Evolutionary conservation across 768 basidiomycete species (phyloP).

Genomic region (Boletus fagicola): DNA sequence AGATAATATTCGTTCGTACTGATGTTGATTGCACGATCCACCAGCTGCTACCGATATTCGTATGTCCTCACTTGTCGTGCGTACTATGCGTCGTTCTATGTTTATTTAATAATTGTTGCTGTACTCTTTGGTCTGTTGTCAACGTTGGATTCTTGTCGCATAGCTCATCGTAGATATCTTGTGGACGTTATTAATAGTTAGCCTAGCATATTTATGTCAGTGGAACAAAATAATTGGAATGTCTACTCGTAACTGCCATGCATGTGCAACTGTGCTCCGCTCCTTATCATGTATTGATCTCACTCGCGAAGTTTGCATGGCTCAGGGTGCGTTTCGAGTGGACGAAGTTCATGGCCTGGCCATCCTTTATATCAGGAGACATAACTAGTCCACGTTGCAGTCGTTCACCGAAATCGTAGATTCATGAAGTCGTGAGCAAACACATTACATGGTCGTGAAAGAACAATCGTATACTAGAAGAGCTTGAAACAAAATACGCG

Average conservation of each 20-base stretch:
- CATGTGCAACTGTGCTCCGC: not conserved
- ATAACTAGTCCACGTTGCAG: not conserved
- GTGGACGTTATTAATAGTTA: not conserved
- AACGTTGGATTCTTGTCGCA: not conserved
- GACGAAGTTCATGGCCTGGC: too few species aligned
- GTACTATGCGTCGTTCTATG: not conserved
- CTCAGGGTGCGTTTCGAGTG: too few species aligned
- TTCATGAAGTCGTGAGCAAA: not conserved
- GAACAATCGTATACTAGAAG: too few species aligned
- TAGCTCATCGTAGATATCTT: not conserved
- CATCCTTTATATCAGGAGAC: not conserved
- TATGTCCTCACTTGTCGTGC: not conserved
- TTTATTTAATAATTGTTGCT: not conserved
- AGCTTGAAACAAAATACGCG: not conserved
- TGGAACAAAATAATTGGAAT: not conserved
- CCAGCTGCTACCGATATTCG: not conserved
- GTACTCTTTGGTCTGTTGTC: too few species aligned
- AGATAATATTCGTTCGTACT: slow-evolving; percentile 22
- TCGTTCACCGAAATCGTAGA: not conserved
- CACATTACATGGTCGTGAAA: not conserved
- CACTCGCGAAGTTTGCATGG: too few species aligned
- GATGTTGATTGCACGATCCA: slow-evolving; percentile 19
- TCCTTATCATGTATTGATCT: not conserved
- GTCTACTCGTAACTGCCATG: not conserved
- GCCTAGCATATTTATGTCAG: not conserved